Evolutionary conservation across 257 asterid species (phyloP).

Genomic region (Buddleja alternifolia): DNA sequence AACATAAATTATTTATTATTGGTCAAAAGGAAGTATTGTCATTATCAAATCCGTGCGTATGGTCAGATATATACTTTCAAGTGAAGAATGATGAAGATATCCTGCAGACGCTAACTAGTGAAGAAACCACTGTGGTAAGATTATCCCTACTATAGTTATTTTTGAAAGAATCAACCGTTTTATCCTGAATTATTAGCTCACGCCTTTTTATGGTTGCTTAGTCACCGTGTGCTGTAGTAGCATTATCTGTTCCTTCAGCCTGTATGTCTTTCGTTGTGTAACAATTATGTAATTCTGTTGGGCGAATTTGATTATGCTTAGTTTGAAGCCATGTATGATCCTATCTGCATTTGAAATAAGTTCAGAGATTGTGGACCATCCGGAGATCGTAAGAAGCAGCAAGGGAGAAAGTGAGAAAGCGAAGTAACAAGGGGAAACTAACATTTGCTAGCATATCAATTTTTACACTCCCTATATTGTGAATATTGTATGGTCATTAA

Average conservation of each 20-base stretch:
- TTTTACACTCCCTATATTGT: constrained; percentile 15
- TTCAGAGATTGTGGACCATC: constrained; percentile 8
- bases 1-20: not conserved
- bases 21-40: constrained; percentile 24
- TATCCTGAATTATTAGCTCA: constrained; percentile 5
- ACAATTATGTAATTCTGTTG: not conserved
- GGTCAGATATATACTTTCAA: constrained; percentile 90
- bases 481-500: constrained; percentile 4
- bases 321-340: not conserved
- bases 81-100: constrained; percentile 94
- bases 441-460: constrained; percentile 1
- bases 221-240: constrained; percentile 5
- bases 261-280: not conserved
- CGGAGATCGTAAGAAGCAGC: constrained; percentile 19
- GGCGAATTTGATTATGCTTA: not conserved
- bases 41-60: constrained; percentile 32
- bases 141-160: constrained; percentile 3
- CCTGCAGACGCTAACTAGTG: constrained; percentile 71
- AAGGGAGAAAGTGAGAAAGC: not conserved
- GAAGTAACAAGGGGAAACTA: not conserved
- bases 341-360: not conserved
- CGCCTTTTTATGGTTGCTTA: not conserved
- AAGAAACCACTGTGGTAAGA: constrained; percentile 86
- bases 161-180: constrained; percentile 8
- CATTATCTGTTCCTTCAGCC: constrained; percentile 21